phyloP scores from a whole-genome alignment of 2,329 filamentous ascomycete species.

The Pyrenophora teres region DNA sequence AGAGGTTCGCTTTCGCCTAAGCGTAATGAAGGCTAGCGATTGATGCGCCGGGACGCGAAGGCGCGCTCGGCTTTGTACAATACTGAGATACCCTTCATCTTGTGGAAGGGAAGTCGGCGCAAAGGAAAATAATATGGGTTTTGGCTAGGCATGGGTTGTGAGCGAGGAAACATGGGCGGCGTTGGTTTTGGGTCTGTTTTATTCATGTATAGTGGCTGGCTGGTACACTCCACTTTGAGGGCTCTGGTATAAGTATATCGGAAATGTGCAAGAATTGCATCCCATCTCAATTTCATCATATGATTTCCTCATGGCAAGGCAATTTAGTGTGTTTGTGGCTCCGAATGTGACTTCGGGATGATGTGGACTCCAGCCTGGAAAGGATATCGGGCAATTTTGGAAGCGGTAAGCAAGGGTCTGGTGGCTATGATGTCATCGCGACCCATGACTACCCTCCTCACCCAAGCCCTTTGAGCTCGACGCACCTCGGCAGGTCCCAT shows the following conservation, averaged over 20 bases:
- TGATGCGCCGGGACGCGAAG: neutral
- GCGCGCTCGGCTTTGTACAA: neutral
- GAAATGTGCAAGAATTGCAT: neutral
- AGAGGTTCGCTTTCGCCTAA: constrained; percentile 32
- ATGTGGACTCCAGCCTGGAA: too few relatives aligned
- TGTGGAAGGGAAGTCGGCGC: neutral
- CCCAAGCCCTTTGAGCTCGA: too few relatives aligned
- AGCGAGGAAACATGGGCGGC: neutral
- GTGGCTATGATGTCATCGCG: too few relatives aligned
- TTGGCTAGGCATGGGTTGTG: constrained; percentile 1
- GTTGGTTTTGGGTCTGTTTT: neutral
- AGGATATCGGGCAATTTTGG: too few relatives aligned
- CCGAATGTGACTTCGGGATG: too few relatives aligned
- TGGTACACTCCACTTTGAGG: constrained; percentile 10
- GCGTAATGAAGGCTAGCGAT: neutral
- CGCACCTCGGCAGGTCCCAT: too few relatives aligned
- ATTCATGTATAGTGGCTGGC: neutral
- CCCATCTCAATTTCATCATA: constrained; percentile 6
- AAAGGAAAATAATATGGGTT: neutral
- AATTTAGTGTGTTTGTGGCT: too few relatives aligned
- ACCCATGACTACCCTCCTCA: too few relatives aligned
- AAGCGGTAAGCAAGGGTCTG: too few relatives aligned
- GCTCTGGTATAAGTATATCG: neutral
- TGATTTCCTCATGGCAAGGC: neutral
- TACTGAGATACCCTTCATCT: neutral